Percentiles rank a stretch among this genome's conserved stretches.
Conservation (phyloP, 2,329 filamentous ascomycete species). For the Neofusicoccum laricinum region DNA sequence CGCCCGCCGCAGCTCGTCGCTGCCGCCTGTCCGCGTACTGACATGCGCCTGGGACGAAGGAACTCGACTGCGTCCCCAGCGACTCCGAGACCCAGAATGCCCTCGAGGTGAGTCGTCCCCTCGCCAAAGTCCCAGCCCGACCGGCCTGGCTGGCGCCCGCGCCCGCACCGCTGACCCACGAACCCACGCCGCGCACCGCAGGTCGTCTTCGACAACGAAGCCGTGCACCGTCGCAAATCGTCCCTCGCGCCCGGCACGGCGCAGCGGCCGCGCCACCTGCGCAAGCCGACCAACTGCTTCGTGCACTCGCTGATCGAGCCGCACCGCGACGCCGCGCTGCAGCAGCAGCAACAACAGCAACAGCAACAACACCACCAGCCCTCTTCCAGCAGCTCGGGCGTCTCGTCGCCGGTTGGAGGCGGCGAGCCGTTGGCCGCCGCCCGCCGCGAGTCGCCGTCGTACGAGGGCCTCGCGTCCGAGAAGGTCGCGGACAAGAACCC, state of each 20-base stretch:
- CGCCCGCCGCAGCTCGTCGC: neutral
- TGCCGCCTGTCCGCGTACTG: conserved; percentile 22
- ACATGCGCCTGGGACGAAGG: conserved; percentile 29
- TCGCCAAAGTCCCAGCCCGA: neutral
- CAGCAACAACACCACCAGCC: conserved; percentile 21
- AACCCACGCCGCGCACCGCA: conserved; percentile 24
- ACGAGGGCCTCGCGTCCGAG: conserved; percentile 34
- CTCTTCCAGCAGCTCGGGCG: too few species aligned
- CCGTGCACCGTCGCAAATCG: conserved; percentile 56
- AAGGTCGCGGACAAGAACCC: conserved; percentile 44
- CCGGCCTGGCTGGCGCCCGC: neutral
- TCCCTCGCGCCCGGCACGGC: conserved; percentile 51
- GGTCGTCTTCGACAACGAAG: conserved; percentile 57
- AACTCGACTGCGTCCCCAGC: conserved; percentile 27
- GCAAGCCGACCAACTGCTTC: conserved; percentile 55
- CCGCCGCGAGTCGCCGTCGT: too few species aligned
- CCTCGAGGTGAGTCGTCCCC: conserved; percentile 36
- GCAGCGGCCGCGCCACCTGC: conserved; percentile 34
- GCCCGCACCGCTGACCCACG: conserved; percentile 12
- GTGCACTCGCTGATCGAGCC: conserved; percentile 59
- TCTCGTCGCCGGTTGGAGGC: neutral
- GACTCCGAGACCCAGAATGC: conserved; percentile 38
- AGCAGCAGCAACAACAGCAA: conserved; percentile 17
- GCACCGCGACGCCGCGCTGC: conserved; percentile 31
- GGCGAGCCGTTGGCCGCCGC: too few species aligned